Evolutionary conservation across 805 yeast species (phyloP).

Genomic region (Suhomyces sp.): DNA sequence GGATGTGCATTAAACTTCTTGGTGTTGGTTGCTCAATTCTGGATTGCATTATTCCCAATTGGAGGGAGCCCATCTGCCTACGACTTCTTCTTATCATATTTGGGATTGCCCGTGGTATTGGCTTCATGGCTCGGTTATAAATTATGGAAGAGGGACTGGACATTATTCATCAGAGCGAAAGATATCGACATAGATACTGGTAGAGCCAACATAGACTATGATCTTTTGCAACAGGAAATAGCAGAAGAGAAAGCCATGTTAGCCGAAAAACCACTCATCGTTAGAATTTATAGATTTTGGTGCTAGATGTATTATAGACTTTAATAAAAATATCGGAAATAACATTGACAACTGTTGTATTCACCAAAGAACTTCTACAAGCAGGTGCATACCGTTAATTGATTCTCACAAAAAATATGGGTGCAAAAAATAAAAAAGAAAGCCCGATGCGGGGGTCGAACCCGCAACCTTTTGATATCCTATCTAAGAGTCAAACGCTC

Average conservation of each 20-base stretch:
- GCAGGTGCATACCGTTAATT: too few species aligned
- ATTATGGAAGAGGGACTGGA: constrained; percentile 26
- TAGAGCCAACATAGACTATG: constrained; percentile 31
- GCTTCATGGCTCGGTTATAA: constrained; percentile 31
- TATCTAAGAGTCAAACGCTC: constrained; percentile 12
- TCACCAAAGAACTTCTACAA: too few species aligned
- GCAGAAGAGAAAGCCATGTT: constrained; percentile 31
- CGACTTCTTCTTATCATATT: constrained; percentile 29
- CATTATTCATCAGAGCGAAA: constrained; percentile 22
- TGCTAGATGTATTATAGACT: constrained; percentile 15
- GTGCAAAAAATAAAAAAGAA: constrained; percentile 3
- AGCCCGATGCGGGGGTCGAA: constrained; percentile 20
- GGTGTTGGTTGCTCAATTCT: constrained; percentile 57
- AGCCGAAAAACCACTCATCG: constrained; percentile 22
- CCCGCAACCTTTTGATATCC: constrained; percentile 17
- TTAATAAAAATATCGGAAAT: not conserved
- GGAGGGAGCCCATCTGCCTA: constrained; percentile 34
- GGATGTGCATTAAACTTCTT: constrained; percentile 49
- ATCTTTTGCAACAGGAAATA: constrained; percentile 31
- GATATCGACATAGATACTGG: constrained; percentile 37
- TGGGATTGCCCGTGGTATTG: constrained; percentile 32
- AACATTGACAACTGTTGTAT: not conserved
- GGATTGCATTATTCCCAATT: constrained; percentile 63
- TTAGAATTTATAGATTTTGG: constrained; percentile 28
- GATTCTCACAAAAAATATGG: not conserved